Evolutionary conservation across 2,329 filamentous ascomycete genomes (phyloP), one percentile per base, ranked within the genome.

Genomic region (Aquanectria penicillioides): DNA sequence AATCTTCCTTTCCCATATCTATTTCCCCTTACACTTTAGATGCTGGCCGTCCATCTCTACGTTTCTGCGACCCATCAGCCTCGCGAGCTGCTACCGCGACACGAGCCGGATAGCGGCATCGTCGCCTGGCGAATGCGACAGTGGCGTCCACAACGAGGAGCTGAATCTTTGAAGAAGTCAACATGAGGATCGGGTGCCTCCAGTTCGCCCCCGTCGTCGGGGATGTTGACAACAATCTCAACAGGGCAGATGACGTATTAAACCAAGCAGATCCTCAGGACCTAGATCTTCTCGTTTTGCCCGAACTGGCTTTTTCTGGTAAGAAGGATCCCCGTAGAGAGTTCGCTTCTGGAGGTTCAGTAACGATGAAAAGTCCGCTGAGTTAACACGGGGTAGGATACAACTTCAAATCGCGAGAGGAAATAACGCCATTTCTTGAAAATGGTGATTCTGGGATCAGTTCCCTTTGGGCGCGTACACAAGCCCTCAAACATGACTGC

Each of bases 381-480:
- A n/a, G n/a, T n/a, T n/a, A n/a, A n/a, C n/a, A n/a, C n/a, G n/a
- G n/a, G n/a, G n/a, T 46, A 86, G 90, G 92, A 31, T 95, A 94
- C 78, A 93, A 93, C 72, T 94, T 94, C 77, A 83, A 84, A 34
- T 90, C 88, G 0, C 73, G 92, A 3, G 77, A 84, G 25, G 82
- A 92, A 3, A 93, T 94, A 38, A 75, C 76, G 2, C 89, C 90
- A 0, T 90, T 81, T 64, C 84, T 94, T 4, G 92, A 95, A 69
- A 83, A 81, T 0, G 84, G 84, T 0, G 83, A 84, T 5, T 79
- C 84, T 0, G 92, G 92, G 0, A 86, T 90, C 49, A 88, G 83
- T 8, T 88, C 90, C 0, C 74, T 89, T 17, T 95, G 91, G 92
- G 90, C 91, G 0, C 80, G 86, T 31, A 86, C 82, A 0, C 85